Base-by-base conservation (phyloP, 768 basidiomycete species). In the Lyophyllum decastes region DNA sequence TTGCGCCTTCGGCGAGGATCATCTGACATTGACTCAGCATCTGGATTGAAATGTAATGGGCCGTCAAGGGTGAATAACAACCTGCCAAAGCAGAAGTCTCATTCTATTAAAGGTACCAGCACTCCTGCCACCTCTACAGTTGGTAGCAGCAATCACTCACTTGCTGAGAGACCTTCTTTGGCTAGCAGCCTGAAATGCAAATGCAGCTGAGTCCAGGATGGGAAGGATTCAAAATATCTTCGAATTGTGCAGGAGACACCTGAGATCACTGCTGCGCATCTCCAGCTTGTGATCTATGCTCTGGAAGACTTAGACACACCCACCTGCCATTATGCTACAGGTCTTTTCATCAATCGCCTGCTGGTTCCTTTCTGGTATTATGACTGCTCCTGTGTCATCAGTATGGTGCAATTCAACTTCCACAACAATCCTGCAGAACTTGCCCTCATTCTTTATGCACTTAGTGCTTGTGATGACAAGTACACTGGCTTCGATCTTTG, bases 301-400 rank as follows among this genome's bases (percentile, higher is more conserved):
- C 10, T 34, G n/a, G 30, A 50, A n/a, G 70, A 25, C 56, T 57
- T n/a, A 55, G 54, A 41, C 14, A 44, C 57, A 0, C 54, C 55
- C 14, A 56, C 55, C 30, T 61, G 69, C 1, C 55, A 61, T 44
- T 69, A 62, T 40, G 48, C 52, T 0, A 55, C 66, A 9, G 67
- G 70, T 2, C 43, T 72, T 21, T 63, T 64, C 38, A 59, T 72
- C 12, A 54, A 67, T 19, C 35, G 60, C 19, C 59, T 49, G 2
- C 24, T 22, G 8, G 49, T 72, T n/a, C 62, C 58, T 2, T 43
- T 72, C 5, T 70, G 66, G 66, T 72, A 72, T 52, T 67, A 54
- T 38, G 70, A 74, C 55, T 57, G 68, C 14, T 45, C 57, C 8
- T 66, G 66, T 9, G 55, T 65, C 11, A 49, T 66, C 21, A 60